Base-by-base conservation (phyloP, 768 basidiomycete species). In the Mycena haematopus region DNA sequence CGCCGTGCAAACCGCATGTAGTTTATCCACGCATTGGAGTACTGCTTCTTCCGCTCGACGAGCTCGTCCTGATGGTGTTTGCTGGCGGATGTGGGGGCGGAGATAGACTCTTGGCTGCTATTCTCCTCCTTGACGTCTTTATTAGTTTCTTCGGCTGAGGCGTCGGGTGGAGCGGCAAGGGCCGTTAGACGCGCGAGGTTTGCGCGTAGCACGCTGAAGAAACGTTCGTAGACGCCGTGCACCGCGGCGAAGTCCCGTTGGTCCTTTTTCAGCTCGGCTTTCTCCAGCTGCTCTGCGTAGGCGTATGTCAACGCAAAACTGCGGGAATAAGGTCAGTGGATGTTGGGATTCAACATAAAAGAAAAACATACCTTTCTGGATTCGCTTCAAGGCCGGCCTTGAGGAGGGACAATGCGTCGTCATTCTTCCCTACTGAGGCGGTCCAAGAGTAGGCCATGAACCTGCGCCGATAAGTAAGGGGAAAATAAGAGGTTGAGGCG, bases 231-330 rank as follows among this genome's bases (percentile, higher is more conserved):
- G 0, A 84, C 79, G 22, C 79, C 72, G 69, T 94, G 92, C 38
- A 91, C 90, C 44, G 89, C 89, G 0, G 84, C 73, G 56, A 83
- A 78, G 56, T 94, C 79, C 65, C 79, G 78, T 58, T 76, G 78
- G 80, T 66, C 65, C 71, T 84, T 88, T 76, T 78, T 84, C 70
- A 71, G 77, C 79, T 90, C 56, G 29, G 56, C 35, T 15, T 55
- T 63, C 27, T 67, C 92, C 65, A 86, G 80, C 21, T 79, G 74
- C 70, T 99, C 96, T 38, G 88, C 88, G 64, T 90, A 91, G 6
- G 95, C 91, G 74, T 94, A 98, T 44, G 89, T 92, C n/a, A 99
- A 81, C 5, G 97, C 82, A 73, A 91, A 93, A 71, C 96, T 97
- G 65, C 0, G 45, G 17, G 50, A 59, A 24, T 40, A 8, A 22